Evolutionary conservation across 768 basidiomycete species (phyloP), one percentile per base, ranked within the genome.

Genomic region (Peribolospora baueri): DNA sequence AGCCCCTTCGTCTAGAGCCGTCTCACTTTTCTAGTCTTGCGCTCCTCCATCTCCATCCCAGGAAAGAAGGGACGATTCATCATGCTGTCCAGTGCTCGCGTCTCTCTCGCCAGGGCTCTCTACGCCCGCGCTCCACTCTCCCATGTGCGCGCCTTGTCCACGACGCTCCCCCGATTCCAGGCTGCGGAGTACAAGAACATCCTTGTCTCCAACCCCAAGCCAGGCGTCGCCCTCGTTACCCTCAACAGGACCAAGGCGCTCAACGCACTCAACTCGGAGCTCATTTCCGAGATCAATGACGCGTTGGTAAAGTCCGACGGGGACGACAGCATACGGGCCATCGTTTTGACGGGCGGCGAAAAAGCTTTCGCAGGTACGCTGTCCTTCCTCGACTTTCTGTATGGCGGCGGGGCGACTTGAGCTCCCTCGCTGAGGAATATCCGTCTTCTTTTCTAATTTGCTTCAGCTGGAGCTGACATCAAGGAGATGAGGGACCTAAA

Each of bases 401-500:
- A 6, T 9, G 5, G 43, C 14, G 4, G 39, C 3, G 46, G 43
- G 2, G 37, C 25, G 11, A 39, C 42, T 56, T 53, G 7, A n/a
- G 7, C 43, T 54, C 45, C 25, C 25, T 25, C 25, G 25, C 25
- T 25, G 25, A 25, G 25, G 25, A 25, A 1, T 25, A 25, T 25
- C 42, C 8, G 4, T 39, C 50, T 48, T 48, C 13, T 60, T 25
- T 25, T 25, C 25, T 25, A 25, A 25, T 25, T 25, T 25, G 25
- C 1, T 25, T 13, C 54, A 87, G 88, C 88, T 62, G 88, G 91
- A 3, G 91, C 91, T 25, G 91, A 98, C 68, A 95, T 98, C 70
- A 95, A 93, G 71, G 88, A 97, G 70, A 97, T 97, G 91, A 88
- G 87, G 68, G 84, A 90, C 70, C 88, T 88, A 69, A 71, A 79